Evolutionary conservation across 2,329 filamentous ascomycete species (phyloP).

Genomic region (Hypoxylon sp.): DNA sequence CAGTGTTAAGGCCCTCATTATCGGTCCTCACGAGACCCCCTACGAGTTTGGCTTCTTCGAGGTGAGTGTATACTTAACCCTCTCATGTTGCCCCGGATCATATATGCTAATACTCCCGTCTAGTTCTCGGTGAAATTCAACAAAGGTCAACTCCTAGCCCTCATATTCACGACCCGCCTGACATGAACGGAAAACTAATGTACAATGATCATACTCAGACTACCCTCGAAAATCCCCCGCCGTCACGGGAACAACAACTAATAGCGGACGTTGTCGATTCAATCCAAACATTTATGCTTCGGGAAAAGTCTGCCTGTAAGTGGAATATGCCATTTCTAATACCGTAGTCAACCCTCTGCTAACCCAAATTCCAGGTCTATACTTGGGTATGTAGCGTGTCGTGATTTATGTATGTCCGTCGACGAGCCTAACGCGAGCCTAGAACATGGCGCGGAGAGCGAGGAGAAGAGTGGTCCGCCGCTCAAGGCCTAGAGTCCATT

Average conservation of each 20-base stretch:
- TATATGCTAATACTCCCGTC: conserved; percentile 43
- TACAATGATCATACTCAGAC: conserved; percentile 62
- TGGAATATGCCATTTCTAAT: conserved; percentile 41
- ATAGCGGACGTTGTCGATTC: conserved; percentile 86
- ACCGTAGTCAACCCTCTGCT: conserved; percentile 10
- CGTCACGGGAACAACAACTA: conserved; percentile 81
- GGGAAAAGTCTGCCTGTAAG: conserved; percentile 92
- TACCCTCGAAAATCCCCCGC: conserved; percentile 77
- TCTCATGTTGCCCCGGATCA: not conserved
- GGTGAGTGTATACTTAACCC: conserved; percentile 58
- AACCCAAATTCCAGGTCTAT: conserved; percentile 70
- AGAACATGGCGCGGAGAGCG: conserved; percentile 93
- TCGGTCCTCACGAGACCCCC: conserved; percentile 91
- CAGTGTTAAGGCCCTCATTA: conserved; percentile 84
- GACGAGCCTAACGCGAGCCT: conserved; percentile 23
- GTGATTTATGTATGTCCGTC: conserved; percentile 8
- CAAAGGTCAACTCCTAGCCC: conserved; percentile 63
- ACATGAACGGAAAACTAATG: too few relatives aligned
- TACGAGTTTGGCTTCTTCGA: conserved; percentile 99
- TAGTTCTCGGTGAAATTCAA: conserved; percentile 82
- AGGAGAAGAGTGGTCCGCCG: conserved; percentile 95
- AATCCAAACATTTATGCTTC: conserved; percentile 95
- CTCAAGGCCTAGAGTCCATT: conserved; percentile 93
- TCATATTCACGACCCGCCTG: conserved; percentile 5
- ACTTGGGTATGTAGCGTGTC: conserved; percentile 68